phyloP scores from a whole-genome alignment of 2,329 filamentous ascomycete species.

The Raffaelea ambrosiae region DNA sequence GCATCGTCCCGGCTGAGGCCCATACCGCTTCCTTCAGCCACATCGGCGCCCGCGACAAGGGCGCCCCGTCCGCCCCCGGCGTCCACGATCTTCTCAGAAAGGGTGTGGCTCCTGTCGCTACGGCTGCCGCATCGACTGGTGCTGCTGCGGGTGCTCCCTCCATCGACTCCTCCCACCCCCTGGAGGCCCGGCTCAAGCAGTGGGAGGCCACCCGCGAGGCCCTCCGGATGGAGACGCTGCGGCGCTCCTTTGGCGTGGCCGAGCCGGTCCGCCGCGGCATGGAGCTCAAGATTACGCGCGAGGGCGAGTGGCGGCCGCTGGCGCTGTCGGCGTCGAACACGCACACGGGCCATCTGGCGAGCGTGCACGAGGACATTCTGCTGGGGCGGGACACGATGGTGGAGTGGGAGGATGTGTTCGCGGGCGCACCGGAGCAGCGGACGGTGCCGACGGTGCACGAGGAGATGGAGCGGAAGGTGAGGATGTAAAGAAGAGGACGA shows the following conservation, averaged over 20 bases:
- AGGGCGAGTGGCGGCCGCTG: slow-evolving; percentile 71
- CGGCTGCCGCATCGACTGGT: slow-evolving; percentile 25
- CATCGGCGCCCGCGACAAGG: slow-evolving; percentile 45
- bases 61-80: slow-evolving; percentile 84
- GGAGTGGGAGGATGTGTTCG: slow-evolving; percentile 90
- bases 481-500: slow-evolving; percentile 47
- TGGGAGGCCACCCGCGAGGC: slow-evolving; percentile 87
- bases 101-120: slow-evolving; percentile 60
- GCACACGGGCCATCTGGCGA: slow-evolving; percentile 28
- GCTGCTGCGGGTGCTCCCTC: slow-evolving; percentile 31
- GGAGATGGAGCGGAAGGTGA: slow-evolving; percentile 89
- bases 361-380: slow-evolving; percentile 85
- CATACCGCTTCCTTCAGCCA: slow-evolving; percentile 61
- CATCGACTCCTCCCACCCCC: slow-evolving; percentile 70
- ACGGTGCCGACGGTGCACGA: slow-evolving; percentile 69
- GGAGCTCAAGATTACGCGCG: slow-evolving; percentile 83
- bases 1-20: slow-evolving; percentile 66
- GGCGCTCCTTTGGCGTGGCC: slow-evolving; percentile 81
- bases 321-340: slow-evolving; percentile 49
- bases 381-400: slow-evolving; percentile 68
- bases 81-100: slow-evolving; percentile 88
- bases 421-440: slow-evolving; percentile 61
- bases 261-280: slow-evolving; percentile 89
- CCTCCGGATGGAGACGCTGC: slow-evolving; percentile 80
- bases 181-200: slow-evolving; percentile 78